A percentile compares a stretch with the other conserved stretches of the same genome.
phyloP scores from a whole-genome alignment of 2,329 filamentous ascomycete genomes.

The Diaporthe amygdali region DNA sequence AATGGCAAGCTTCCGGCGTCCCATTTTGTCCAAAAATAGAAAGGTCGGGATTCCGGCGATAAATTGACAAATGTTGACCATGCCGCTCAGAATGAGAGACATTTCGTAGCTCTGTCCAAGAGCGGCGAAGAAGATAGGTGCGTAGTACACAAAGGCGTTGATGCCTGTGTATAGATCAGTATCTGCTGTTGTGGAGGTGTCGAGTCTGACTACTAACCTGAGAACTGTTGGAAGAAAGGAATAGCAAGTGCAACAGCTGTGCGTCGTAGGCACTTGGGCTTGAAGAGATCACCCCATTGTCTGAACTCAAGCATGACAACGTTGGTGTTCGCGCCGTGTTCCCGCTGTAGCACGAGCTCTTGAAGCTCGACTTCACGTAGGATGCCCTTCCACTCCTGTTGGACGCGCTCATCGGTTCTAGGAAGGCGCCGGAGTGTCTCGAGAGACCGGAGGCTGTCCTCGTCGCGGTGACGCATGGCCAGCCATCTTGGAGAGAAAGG shows the following conservation, averaged over 20 bases:
- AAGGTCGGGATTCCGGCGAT: constrained; percentile 35
- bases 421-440: constrained; percentile 39
- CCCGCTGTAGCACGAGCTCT: constrained; percentile 41
- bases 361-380: constrained; percentile 53
- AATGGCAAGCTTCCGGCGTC: constrained; percentile 35
- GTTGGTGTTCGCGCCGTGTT: constrained; percentile 38
- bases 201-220: constrained; percentile 24
- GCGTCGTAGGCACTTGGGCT: constrained; percentile 46
- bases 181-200: background rate
- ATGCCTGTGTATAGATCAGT: constrained; percentile 29
- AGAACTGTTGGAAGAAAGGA: constrained; percentile 50
- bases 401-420: constrained; percentile 44
- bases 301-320: constrained; percentile 48
- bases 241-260: constrained; percentile 45
- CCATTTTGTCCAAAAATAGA: constrained; percentile 37
- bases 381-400: constrained; percentile 54
- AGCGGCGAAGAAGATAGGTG: constrained; percentile 32
- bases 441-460: constrained; percentile 37
- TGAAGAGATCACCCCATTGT: constrained; percentile 53
- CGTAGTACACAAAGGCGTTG: constrained; percentile 34
- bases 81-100: constrained; percentile 37
- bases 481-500: constrained; percentile 41
- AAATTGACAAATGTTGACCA: constrained; percentile 41
- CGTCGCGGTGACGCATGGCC: constrained; percentile 37
- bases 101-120: constrained; percentile 35